Base-by-base conservation (phyloP, 768 basidiomycete species). In the Kwoniella pini region DNA sequence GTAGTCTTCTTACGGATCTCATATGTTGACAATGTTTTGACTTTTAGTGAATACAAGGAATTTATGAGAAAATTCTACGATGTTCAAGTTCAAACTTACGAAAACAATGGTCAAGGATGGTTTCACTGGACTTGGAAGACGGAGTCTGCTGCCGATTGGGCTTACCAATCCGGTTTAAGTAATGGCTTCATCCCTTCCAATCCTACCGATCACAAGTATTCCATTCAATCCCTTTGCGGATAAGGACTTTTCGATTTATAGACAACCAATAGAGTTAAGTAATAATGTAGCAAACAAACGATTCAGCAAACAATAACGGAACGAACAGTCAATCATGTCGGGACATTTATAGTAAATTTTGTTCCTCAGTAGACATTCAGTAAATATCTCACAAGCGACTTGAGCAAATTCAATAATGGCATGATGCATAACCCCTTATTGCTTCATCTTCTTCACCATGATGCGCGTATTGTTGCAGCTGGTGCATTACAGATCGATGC, bases 1-100 rank as follows among this genome's bases (percentile, higher is more conserved):
- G 9, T 12, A 26, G 44, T 24, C 26, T 2, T 21, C 1, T 46
- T 10, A 26, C 30, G 4, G 6, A n/a, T 6, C 11, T 27, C 26
- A 3, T 21, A 21, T 3, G 24, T 33, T 2, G n/a, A 49, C 24
- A 21, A 38, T 9, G 22, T 26, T 43, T 10, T 28, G 21, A 40
- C 21, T 22, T 42, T 5, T 46, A 75, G 71, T 40, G 82, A 80
- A 62, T 92, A 90, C 82, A 92, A 91, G 82, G 84, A 82, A 0
- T 91, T 89, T 83, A 80, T 95, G 42, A 80, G 90, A 31, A 83
- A 89, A 74, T 85, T 82, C 75, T 95, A 87, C 87, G 91, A 92
- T 73, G 90, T 88, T 0, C 92, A 94, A 78, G 65, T 65, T 24
- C 72, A 74, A 46, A 65, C 69, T 0, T 80, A 69, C 62, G 79